Base-by-base conservation (phyloP, 768 basidiomycete species). In the Psilocybe subaeruginosa region DNA sequence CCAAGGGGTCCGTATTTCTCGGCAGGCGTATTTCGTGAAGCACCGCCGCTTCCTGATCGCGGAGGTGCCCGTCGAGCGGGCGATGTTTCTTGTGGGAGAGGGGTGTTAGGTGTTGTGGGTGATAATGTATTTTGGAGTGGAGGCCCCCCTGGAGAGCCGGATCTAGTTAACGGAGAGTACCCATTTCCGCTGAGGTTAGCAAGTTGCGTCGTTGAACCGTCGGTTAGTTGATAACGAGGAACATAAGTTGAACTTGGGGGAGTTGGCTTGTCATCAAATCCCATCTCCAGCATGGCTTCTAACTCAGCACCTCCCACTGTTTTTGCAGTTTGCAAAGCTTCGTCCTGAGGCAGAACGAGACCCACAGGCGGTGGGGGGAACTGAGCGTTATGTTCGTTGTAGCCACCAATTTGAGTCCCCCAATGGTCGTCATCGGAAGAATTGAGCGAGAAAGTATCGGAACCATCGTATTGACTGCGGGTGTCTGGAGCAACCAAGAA, bases 351-450 rank as follows among this genome's bases (percentile, higher is more conserved):
- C 16, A 82, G 65, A 23, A 83, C 75, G 6, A 95, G 79, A 1
- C 84, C 91, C n/a, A 87, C 80, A 9, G 95, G 95, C 0, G 96
- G 95, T 4, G 92, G 92, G 35, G 94, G 91, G 67, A 88, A 95
- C 67, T 88, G 83, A 30, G 77, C 64, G 72, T 85, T 85, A 70
- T 92, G 81, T 74, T 98, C 96, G 74, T 98, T 97, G 76, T 99
- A 98, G 50, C 85, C 93, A 9, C 97, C 96, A 57, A 99, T 95
- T 73, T 99, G 96, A 3, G 85, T 79, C 3, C 95, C 95, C 95
- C 96, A 99, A 35, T 94, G 89, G 70, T 99, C 97, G 46, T 97
- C 95, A 37, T 98, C 97, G 8, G 93, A 92, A 3, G 92, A 95
- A 16, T 86, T 78, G 58, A 95, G 76, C 8, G 95, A 96, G 49